Conservation (phyloP, 208 protist genomes). For the Trypanosoma mega region DNA sequence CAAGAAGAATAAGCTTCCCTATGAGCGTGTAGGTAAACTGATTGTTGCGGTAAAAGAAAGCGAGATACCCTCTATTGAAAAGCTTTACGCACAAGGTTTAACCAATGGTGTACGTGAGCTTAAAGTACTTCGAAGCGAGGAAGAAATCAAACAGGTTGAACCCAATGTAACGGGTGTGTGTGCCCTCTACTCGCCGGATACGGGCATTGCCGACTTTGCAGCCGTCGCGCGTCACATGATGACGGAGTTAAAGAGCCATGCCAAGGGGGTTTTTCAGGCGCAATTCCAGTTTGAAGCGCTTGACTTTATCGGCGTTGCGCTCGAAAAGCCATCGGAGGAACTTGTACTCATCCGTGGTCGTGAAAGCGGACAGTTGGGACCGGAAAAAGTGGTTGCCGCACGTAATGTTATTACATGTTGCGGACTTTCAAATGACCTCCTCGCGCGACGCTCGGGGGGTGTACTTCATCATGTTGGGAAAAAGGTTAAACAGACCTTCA, state of each 20-base stretch:
- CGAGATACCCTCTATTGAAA: constrained; percentile 56
- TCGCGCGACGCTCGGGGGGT: constrained; percentile 57
- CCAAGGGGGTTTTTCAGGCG: constrained; percentile 41
- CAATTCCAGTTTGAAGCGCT: constrained; percentile 71
- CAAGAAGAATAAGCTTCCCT: constrained; percentile 75
- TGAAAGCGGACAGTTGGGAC: constrained; percentile 68
- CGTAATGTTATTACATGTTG: constrained; percentile 83
- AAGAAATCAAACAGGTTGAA: constrained; percentile 74
- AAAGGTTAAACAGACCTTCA: constrained; percentile 68
- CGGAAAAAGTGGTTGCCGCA: constrained; percentile 66
- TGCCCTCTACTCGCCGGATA: constrained; percentile 84
- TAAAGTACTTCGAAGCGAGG: constrained; percentile 53
- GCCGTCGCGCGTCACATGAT: constrained; percentile 71
- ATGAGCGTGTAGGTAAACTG: constrained; percentile 86
- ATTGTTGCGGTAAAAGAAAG: constrained; percentile 75
- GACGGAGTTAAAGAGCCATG: constrained; percentile 43
- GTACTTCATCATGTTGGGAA: constrained; percentile 46
- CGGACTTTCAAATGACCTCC: constrained; percentile 73
- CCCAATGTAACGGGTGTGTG: constrained; percentile 62
- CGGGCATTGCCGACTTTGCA: constrained; percentile 87
- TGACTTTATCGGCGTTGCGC: constrained; percentile 72
- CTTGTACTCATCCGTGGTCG: constrained; percentile 78
- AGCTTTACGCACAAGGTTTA: constrained; percentile 71
- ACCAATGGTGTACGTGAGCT: constrained; percentile 85
- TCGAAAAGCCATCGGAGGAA: constrained; percentile 32